phyloP scores from a whole-genome alignment of 179 eudicot species.

The Amaranthus tricolor region DNA sequence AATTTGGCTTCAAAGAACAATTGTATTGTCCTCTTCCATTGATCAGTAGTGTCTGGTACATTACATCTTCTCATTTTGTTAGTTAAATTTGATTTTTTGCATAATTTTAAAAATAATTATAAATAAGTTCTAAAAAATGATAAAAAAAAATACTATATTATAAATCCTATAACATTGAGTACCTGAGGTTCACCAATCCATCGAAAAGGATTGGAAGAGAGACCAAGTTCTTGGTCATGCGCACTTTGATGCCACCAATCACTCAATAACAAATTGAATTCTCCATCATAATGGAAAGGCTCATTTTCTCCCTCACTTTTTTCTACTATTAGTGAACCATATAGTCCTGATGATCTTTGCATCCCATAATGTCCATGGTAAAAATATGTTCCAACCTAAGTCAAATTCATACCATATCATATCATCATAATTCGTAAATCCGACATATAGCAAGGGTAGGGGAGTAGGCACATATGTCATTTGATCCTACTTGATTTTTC shows the following conservation, averaged over 20 bases:
- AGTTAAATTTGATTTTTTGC: background rate
- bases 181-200: slow-evolving; percentile 93
- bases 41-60: slow-evolving; percentile 51
- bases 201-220: slow-evolving; percentile 61
- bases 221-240: slow-evolving; percentile 56
- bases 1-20: slow-evolving; percentile 61
- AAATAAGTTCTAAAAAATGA: too few relatives aligned
- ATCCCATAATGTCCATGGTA: slow-evolving; percentile 88
- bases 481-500: too few relatives aligned
- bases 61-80: too few relatives aligned
- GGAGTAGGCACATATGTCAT: too few relatives aligned
- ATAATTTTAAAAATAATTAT: too few relatives aligned
- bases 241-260: slow-evolving; percentile 72
- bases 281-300: slow-evolving; percentile 63
- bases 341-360: slow-evolving; percentile 81
- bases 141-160: background rate
- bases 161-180: background rate
- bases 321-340: slow-evolving; percentile 69
- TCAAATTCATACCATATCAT: background rate
- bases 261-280: slow-evolving; percentile 52
- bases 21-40: slow-evolving; percentile 91
- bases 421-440: too few relatives aligned
- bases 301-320: slow-evolving; percentile 53
- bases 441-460: too few relatives aligned
- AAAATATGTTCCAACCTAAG: slow-evolving; percentile 71